Conservation (phyloP, 2,329 filamentous ascomycete genomes). For the Zymoseptoria tritici region DNA sequence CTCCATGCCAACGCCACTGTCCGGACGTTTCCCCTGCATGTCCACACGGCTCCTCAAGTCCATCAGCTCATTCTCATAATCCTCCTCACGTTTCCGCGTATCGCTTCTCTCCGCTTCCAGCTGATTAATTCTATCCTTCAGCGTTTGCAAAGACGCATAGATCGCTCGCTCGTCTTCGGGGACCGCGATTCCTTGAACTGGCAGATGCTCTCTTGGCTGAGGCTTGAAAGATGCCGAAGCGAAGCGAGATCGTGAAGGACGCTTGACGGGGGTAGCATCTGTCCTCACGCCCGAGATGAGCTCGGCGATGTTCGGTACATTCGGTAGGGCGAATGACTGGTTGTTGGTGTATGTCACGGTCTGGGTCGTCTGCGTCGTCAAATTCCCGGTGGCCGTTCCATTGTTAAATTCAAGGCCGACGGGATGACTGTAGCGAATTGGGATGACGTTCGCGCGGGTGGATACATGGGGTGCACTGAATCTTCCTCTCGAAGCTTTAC, state of each 20-base stretch:
- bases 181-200: slow-evolving; percentile 48
- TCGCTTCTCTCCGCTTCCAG: slow-evolving; percentile 51
- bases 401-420: slow-evolving; percentile 10
- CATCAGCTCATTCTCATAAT: slow-evolving; percentile 55
- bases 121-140: slow-evolving; percentile 51
- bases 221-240: slow-evolving; percentile 38
- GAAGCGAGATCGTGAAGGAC: slow-evolving; percentile 48
- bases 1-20: slow-evolving; percentile 40
- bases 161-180: slow-evolving; percentile 57
- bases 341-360: slow-evolving; percentile 38
- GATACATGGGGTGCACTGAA: slow-evolving; percentile 34
- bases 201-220: slow-evolving; percentile 34
- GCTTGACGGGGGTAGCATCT: slow-evolving; percentile 51
- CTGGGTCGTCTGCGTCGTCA: slow-evolving; percentile 23
- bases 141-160: slow-evolving; percentile 51
- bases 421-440: slow-evolving; percentile 14
- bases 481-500: background rate
- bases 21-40: slow-evolving; percentile 37
- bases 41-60: slow-evolving; percentile 43
- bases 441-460: slow-evolving; percentile 9
- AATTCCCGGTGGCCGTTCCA: slow-evolving; percentile 24
- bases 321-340: slow-evolving; percentile 52
- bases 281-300: slow-evolving; percentile 52
- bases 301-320: slow-evolving; percentile 54
- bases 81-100: slow-evolving; percentile 44